These are phyloP conservation scores for Pythium myriotylum DNA, from an alignment of 352 stramenopile genomes.

Conservation along the genomic window DNA sequence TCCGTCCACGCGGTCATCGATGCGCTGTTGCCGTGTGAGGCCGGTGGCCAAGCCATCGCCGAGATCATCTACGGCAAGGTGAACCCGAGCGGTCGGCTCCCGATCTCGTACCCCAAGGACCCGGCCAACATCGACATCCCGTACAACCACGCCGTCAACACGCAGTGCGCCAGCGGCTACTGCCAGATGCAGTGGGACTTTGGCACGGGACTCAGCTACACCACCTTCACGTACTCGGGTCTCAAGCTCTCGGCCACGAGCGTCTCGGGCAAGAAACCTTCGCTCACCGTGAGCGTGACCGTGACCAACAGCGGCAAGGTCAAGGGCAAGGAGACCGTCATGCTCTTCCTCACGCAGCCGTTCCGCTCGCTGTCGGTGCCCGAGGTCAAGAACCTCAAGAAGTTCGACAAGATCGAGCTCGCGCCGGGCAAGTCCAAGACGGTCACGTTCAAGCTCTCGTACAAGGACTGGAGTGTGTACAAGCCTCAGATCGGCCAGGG, in stretches of 20 bases:
- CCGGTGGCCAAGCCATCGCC: slow-evolving; percentile 79
- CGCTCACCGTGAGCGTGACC: slow-evolving; percentile 23
- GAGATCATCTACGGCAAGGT: slow-evolving; percentile 80
- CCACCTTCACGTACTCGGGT: slow-evolving; percentile 51
- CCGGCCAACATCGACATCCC: slow-evolving; percentile 61
- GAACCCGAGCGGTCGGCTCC: slow-evolving; percentile 82
- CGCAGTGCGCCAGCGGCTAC: slow-evolving; percentile 30
- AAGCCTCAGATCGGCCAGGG: slow-evolving; percentile 45
- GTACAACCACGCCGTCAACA: slow-evolving; percentile 72
- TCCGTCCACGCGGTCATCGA: slow-evolving; percentile 76
- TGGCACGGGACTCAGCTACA: slow-evolving; percentile 63
- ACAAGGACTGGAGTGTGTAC: slow-evolving; percentile 61
- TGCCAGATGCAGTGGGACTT: slow-evolving; percentile 57
- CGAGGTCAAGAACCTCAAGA: slow-evolving; percentile 76
- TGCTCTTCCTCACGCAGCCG: slow-evolving; percentile 38
- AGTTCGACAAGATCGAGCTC: slow-evolving; percentile 67
- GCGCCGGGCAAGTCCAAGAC: slow-evolving; percentile 29
- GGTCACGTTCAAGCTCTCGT: slow-evolving; percentile 49
- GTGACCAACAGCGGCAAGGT: slow-evolving; percentile 37
- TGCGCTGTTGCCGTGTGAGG: slow-evolving; percentile 75
- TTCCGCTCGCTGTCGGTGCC: slow-evolving; percentile 41
- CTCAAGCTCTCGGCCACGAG: slow-evolving; percentile 35
- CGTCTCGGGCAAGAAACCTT: slow-evolving; percentile 21
- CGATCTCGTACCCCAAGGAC: slow-evolving; percentile 83
- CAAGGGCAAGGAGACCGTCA: slow-evolving; percentile 45